A percentile compares a stretch with the other conserved stretches of the same genome.
phyloP scores from a whole-genome alignment of 345 rosid genomes.

The Populus simonii region DNA sequence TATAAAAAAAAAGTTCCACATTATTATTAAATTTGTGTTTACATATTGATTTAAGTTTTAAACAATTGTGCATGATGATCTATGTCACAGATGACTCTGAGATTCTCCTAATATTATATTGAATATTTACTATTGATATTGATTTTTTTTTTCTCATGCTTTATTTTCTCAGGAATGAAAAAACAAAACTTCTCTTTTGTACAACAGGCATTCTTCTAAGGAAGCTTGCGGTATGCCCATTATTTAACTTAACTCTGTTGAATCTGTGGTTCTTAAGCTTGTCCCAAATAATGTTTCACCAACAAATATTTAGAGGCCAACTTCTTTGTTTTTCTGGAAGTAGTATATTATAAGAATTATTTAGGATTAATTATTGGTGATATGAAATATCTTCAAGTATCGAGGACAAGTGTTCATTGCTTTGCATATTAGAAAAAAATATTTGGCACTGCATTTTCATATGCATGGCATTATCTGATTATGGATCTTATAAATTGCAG shows the following conservation, averaged over 20 bases:
- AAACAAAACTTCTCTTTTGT: slow-evolving; percentile 85
- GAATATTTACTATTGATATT: not conserved
- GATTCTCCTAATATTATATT: no score
- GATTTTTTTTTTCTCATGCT: slow-evolving; percentile 6
- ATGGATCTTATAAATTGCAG: slow-evolving; percentile 35
- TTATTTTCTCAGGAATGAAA: slow-evolving; percentile 64
- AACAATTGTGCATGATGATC: no score
- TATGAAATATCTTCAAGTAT: not conserved
- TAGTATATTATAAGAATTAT: not conserved
- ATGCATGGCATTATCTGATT: not conserved
- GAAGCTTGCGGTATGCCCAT: slow-evolving; percentile 60
- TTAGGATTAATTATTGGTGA: no score
- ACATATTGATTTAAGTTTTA: no score
- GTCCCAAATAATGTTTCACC: not conserved
- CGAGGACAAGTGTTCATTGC: no score
- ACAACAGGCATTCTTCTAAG: slow-evolving; percentile 93
- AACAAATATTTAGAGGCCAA: not conserved
- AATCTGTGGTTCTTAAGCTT: not conserved
- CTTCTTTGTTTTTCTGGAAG: not conserved
- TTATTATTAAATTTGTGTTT: no score
- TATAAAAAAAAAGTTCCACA: no score
- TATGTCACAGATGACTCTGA: no score
- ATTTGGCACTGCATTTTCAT: no score
- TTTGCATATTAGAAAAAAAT: no score
- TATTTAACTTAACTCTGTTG: not conserved